A percentile compares a stretch with the other conserved stretches of the same genome.
These are phyloP conservation scores for Raphanus hybrid DNA, from an alignment of 441 rosid genomes.

Conservation along the genomic window DNA sequence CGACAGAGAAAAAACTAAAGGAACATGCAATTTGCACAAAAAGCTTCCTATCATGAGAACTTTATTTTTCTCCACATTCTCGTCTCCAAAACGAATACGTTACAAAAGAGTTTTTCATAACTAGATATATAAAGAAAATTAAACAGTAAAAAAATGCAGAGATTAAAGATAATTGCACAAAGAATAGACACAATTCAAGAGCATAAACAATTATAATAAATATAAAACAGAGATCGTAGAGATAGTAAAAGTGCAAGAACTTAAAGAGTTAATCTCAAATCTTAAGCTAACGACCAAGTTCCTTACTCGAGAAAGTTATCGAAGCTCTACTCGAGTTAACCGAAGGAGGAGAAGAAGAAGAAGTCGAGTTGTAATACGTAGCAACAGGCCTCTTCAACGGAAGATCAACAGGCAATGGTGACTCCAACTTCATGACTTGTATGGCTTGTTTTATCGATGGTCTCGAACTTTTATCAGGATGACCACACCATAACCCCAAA, in stretches of 20 bases:
- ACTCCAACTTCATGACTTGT: conserved; percentile 62
- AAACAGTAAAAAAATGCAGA: too few species aligned
- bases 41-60: background rate
- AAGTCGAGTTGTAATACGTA: conserved; percentile 37
- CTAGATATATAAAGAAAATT: background rate
- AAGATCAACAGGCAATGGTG: conserved; percentile 45
- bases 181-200: conserved; percentile 1
- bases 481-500: conserved; percentile 78
- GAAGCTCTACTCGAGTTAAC: conserved; percentile 18
- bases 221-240: background rate
- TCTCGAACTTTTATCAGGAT: conserved; percentile 62
- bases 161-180: background rate
- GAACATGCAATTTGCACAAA: background rate
- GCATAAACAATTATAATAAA: background rate
- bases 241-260: background rate
- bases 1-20: background rate
- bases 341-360: conserved; percentile 29
- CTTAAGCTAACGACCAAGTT: conserved; percentile 29
- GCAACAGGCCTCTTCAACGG: conserved; percentile 54
- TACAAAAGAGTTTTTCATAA: conserved; percentile 6
- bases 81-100: background rate
- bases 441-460: conserved; percentile 68
- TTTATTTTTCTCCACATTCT: background rate
- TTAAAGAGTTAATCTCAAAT: background rate
- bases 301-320: conserved; percentile 22